Evolutionary conservation across 2,329 filamentous ascomycete genomes (phyloP), one percentile per base, ranked within the genome.

Genomic region (Ophiocordyceps robertsii): DNA sequence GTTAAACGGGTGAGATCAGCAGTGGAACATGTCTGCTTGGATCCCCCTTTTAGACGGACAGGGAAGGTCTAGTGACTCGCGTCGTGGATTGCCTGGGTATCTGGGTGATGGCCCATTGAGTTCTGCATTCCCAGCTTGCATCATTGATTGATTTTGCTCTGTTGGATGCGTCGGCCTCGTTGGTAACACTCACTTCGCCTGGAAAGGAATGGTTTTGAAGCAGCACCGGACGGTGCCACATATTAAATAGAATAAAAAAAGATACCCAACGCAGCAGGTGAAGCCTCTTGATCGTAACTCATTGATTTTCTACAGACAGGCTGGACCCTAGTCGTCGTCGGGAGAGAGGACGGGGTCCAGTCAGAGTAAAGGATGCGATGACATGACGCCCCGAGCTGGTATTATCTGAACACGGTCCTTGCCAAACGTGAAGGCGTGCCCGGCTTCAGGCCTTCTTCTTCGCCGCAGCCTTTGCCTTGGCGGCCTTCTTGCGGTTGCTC

Each of bases 401-500:
- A 52, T 49, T 52, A 52, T 19, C 44, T 27, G 24, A 6, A 27
- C 40, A 27, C 14, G 11, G 9, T 14, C 4, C 4, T n/a, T 32
- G 17, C n/a, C 13, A 29, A 13, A 38, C n/a, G 24, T 46, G 45
- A 29, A n/a, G 43, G 43, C 24, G 9, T 27, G 24, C 47, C 16
- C 21, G 38, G 37, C 42, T 53, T 69, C 72, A 86, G 46, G 81
- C 78, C 80, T 93, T 92, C 80, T 95, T 94, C 73, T 86, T 87
- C 29, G 71, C 70, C 17, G 83, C 82, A 44, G 84, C 82, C 66
- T 88, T 89, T 49, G 84, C 83, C 76, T 96, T 98, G 53, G 87
- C 81, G 4, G 87, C 87, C 78, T 92, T 95, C 79, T 96, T 96
- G 63, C 84, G 76, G 73, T 95, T 95, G 74, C 90, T 96, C 63